These are phyloP conservation scores for Boletus fagicola DNA, from an alignment of 768 basidiomycete species.

Conservation along the genomic window DNA sequence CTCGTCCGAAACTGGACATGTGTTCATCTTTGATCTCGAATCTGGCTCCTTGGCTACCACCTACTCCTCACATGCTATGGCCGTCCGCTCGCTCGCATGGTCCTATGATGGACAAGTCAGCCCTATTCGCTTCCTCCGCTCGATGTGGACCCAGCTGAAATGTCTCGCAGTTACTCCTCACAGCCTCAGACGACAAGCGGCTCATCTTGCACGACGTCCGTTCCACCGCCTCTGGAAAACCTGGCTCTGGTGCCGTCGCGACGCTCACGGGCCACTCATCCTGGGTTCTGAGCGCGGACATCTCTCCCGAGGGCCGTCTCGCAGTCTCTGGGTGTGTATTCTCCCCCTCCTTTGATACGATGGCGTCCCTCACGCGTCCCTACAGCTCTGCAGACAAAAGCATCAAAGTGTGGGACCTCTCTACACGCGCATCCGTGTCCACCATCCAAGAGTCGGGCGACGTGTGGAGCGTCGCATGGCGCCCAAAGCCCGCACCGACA, in stretches of 20 bases:
- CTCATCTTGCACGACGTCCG: constrained; percentile 90
- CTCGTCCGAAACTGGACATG: constrained; percentile 83
- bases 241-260: constrained; percentile 76
- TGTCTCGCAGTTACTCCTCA: constrained; percentile 67
- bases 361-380: neutral
- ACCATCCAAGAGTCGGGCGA: constrained; percentile 77
- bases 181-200: constrained; percentile 90
- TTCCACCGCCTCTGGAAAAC: constrained; percentile 52
- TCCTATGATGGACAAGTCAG: constrained; percentile 83
- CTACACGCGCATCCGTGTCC: constrained; percentile 68
- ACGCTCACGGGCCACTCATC: constrained; percentile 86
- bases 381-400: constrained; percentile 79
- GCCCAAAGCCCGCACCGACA: constrained; percentile 54
- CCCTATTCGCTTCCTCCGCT: constrained; percentile 2
- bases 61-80: constrained; percentile 87
- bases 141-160: neutral
- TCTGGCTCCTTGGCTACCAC: constrained; percentile 61
- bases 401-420: constrained; percentile 85
- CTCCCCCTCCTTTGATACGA: constrained; percentile 1
- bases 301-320: constrained; percentile 78
- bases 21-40: constrained; percentile 82
- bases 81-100: constrained; percentile 85
- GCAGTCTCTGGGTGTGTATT: constrained; percentile 72
- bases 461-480: constrained; percentile 84
- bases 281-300: constrained; percentile 83